These are phyloP conservation scores for Fusarium beomiforme DNA, from an alignment of 2,329 filamentous ascomycete species.

Conservation along the genomic window DNA sequence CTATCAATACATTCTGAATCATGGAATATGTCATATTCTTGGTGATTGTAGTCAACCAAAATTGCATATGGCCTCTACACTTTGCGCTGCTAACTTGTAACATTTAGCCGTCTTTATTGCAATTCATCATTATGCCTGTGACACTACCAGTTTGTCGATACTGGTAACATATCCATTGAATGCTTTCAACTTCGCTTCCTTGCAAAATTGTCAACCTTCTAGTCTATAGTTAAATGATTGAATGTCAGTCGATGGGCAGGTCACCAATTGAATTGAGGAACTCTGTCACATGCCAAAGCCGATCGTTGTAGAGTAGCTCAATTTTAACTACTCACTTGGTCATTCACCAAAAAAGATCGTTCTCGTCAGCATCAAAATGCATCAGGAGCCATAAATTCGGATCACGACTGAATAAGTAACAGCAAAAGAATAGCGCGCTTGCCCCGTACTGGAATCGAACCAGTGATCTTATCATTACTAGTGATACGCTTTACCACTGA, in stretches of 20 bases:
- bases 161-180: neutral
- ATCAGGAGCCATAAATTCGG: neutral
- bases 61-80: neutral
- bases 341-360: neutral
- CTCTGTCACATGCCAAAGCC: neutral
- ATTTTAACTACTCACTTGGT: neutral
- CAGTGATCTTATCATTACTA: slow-evolving; percentile 51
- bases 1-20: neutral
- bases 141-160: neutral
- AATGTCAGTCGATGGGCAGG: neutral
- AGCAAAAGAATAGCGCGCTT: slow-evolving; percentile 1
- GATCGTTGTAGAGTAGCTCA: neutral
- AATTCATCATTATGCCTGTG: neutral
- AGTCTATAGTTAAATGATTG: neutral
- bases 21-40: neutral
- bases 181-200: too few relatives aligned
- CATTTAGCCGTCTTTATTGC: neutral
- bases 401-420: neutral
- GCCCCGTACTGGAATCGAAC: slow-evolving; percentile 49
- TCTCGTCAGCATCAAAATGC: neutral
- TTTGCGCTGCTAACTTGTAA: neutral
- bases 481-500: slow-evolving; percentile 51
- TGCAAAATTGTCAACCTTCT: neutral
- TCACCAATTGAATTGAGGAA: neutral
- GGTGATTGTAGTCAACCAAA: neutral